Base-by-base conservation (phyloP, 176 grass and related monocot genomes). In the Neostapfia colusana region DNA sequence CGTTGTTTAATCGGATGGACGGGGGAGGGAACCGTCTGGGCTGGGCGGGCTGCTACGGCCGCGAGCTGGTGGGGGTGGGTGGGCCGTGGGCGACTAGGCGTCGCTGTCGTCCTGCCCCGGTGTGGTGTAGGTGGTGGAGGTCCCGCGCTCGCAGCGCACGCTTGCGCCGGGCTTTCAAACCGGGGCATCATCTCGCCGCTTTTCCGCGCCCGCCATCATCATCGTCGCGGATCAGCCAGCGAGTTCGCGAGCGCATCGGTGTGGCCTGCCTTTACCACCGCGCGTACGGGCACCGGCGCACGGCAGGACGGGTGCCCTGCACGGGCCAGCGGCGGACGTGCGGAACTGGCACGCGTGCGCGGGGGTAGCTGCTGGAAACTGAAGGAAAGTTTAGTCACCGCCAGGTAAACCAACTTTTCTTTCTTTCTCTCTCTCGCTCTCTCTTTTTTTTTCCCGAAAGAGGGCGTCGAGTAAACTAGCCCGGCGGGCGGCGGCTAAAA, bases 141-240 rank as follows among this genome's bases (percentile, higher is more conserved):
- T 1, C 70, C 65, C 56, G 25, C 0, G 43, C 5, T 40, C 70
- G 75, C 86, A 84, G 31, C 70, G 75, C 86, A 84, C 81, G 86
- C 81, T 83, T 6, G 69, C 54, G 53, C 75, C 15, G 25, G 67
- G 37, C 79, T 75, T 68, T 79, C 86, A 75, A 75, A 73, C 63
- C 2, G 43, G 62, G 72, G 23, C 41, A 68, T 68, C 73, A 14
- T 42, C 48, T 45, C 23, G 14, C 35, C 21, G 35, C 58, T 7
- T 57, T 65, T 39, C 21, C 21, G 71, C 78, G 36, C 43, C 72
- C 84, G 72, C 37, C 37, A n/a, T 18, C 49, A 51, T 20, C 84
- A 79, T 85, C 83, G 82, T 82, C 75, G 60, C 74, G 43, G 63
- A 4, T 42, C 1, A 0, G 26, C 9, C 9, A 10, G 74, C 74